Conservation (phyloP, 306 rosid species). For the Cercis canadensis region DNA sequence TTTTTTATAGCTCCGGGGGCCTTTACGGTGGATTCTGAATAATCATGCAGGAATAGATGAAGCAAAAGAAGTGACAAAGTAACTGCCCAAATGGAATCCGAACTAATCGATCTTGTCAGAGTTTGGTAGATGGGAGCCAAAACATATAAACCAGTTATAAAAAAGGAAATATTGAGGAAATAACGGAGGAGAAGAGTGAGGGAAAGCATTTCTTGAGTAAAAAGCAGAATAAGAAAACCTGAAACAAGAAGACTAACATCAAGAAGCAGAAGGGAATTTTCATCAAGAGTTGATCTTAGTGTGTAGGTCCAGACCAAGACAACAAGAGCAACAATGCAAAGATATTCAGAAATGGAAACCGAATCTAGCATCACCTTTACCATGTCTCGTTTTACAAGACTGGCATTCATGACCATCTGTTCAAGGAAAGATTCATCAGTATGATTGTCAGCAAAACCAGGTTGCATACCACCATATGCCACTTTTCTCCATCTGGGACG, state of each 20-base stretch:
- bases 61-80: conserved; percentile 71
- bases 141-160: conserved; percentile 71
- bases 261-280: conserved; percentile 68
- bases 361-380: conserved; percentile 86
- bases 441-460: conserved; percentile 85
- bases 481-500: conserved; percentile 82
- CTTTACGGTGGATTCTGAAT: conserved; percentile 81
- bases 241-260: conserved; percentile 75
- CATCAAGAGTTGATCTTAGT: conserved; percentile 72
- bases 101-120: conserved; percentile 90
- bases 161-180: conserved; percentile 73
- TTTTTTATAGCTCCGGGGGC: conserved; percentile 63
- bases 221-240: conserved; percentile 73
- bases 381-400: conserved; percentile 80
- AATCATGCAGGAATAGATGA: conserved; percentile 89
- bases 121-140: conserved; percentile 93
- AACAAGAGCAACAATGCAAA: conserved; percentile 82
- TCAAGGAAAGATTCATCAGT: conserved; percentile 87
- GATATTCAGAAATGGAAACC: conserved; percentile 83
- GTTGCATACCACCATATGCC: conserved; percentile 96
- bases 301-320: conserved; percentile 87
- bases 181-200: conserved; percentile 68
- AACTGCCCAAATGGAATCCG: conserved; percentile 88
- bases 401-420: conserved; percentile 93
- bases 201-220: conserved; percentile 85